Percentiles rank a stretch among this genome's conserved stretches.
Evolutionary conservation across 2,329 filamentous ascomycete genomes (phyloP).

Genomic region (Curvularia eragrostidis): DNA sequence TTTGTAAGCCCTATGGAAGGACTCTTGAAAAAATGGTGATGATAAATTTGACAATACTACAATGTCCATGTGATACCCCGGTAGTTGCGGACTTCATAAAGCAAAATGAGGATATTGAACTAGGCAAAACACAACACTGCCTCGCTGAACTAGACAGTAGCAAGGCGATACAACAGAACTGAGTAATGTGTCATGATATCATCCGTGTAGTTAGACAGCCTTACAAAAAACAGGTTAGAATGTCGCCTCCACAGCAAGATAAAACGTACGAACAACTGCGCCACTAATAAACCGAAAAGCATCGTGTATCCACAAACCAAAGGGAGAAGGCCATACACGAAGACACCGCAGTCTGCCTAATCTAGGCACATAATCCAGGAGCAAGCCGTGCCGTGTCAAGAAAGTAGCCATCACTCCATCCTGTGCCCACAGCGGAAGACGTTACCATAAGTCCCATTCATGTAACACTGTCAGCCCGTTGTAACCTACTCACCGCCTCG

Average conservation of each 20-base stretch:
- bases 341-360: background rate
- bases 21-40: background rate
- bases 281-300: background rate
- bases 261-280: background rate
- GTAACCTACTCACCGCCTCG: too few species aligned
- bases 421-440: too few species aligned
- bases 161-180: too few species aligned
- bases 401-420: background rate
- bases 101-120: background rate
- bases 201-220: background rate
- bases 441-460: too few species aligned
- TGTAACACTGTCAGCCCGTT: too few species aligned
- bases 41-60: background rate
- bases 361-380: background rate
- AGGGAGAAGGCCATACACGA: background rate
- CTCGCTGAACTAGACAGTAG: background rate
- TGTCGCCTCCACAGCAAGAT: background rate
- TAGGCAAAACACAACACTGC: background rate
- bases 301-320: background rate
- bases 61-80: slow-evolving; percentile 3
- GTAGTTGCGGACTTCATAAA: background rate
- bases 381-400: background rate
- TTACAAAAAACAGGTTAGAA: background rate
- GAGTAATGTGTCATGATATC: background rate
- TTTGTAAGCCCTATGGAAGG: slow-evolving; percentile 2